Base-by-base conservation (phyloP, 129 eudicot species). In the Solidago caesia region DNA sequence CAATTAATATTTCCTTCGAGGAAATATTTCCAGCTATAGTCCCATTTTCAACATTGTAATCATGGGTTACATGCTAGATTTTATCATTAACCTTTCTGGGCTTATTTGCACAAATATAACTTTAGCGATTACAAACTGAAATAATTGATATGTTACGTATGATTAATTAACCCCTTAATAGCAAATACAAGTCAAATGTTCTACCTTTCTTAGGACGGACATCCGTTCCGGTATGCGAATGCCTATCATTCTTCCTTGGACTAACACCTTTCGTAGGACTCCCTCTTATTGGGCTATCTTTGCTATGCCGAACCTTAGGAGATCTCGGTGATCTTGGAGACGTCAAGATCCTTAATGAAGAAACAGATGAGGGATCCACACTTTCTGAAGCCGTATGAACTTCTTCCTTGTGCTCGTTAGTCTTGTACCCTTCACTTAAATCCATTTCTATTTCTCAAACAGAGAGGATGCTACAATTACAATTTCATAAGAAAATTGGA, bases 151-250 rank as follows among this genome's bases (percentile, higher is more conserved):
- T 21, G 21, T 21, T 21, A 21, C 0, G 5, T 41, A 70, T 25
- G 12, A 49, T 25, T 26, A 21, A 6, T 26, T 49, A 49, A 49
- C 13, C 56, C n/a, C 2, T n/a, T 52, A 52, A 52, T 4, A 16
- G 15, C 68, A 63, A 14, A 63, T 4, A 68, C 4, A 53, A 7
- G 4, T 27, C 16, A 52, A 8, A 65, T 29, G 13, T 14, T 12
- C 16, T 29, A 90, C 93, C 93, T 82, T 90, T 90, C 71, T 90
- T 87, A 27, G 96, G 96, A 64, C 79, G 83, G 4, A 89, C 91
- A 61, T 81, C 89, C 61, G 63, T 83, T 72, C 73, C 72, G 6
- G 88, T 73, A 82, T 80, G 85, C 0, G 91, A 85, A 77, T 78
- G 87, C 45, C 82, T 72, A 21, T 69, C 81, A 27, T 82, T 77